Conservation (phyloP, 2,329 filamentous ascomycete species). For the Calonectria honghensis region DNA sequence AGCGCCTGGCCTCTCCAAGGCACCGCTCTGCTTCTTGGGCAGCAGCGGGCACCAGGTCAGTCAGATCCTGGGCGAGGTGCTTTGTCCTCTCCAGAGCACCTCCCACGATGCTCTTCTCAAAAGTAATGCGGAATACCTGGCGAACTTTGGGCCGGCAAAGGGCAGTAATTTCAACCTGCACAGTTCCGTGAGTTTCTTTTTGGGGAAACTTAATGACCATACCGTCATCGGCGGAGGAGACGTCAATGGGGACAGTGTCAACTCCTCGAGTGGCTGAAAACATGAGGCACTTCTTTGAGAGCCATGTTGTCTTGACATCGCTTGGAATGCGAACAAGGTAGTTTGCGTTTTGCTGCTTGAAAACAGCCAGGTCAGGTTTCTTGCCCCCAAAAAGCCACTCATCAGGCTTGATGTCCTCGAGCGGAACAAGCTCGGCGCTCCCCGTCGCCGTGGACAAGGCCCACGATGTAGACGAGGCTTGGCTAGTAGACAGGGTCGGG, state of each 20-base stretch:
- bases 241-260: conserved; percentile 68
- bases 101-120: conserved; percentile 70
- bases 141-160: conserved; percentile 76
- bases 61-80: conserved; percentile 65
- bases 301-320: conserved; percentile 71
- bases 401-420: conserved; percentile 55
- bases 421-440: conserved; percentile 55
- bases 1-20: conserved; percentile 59
- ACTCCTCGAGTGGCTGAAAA: conserved; percentile 72
- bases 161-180: conserved; percentile 76
- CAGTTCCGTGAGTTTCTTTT: conserved; percentile 73
- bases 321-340: conserved; percentile 73
- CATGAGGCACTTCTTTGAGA: conserved; percentile 73
- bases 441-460: conserved; percentile 45
- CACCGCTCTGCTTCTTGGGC: conserved; percentile 63
- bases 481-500: conserved; percentile 44
- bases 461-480: conserved; percentile 44
- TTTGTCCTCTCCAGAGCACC: conserved; percentile 67
- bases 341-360: conserved; percentile 64
- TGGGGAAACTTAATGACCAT: conserved; percentile 71
- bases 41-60: conserved; percentile 63
- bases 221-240: conserved; percentile 69
- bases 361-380: conserved; percentile 57
- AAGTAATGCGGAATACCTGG: conserved; percentile 77
- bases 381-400: conserved; percentile 61